Conservation (phyloP, 441 rosid species). For the Macaranga tanarius region DNA sequence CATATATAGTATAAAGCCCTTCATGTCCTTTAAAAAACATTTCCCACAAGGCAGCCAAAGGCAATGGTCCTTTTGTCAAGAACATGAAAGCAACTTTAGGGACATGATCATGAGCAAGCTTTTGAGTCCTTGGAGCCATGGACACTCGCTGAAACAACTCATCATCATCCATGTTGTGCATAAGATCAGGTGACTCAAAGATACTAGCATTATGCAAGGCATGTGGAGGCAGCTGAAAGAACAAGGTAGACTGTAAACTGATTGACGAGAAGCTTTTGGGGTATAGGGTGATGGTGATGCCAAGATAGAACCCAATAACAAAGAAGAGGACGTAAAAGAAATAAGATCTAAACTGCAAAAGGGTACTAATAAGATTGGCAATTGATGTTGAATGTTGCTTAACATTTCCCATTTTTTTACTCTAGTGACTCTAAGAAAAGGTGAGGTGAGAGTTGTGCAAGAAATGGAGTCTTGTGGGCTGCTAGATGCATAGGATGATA, state of each 20-base stretch:
- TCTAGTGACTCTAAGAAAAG: background rate
- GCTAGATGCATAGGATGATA: too few species aligned
- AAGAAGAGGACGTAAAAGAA: slow-evolving; percentile 23
- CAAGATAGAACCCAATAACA: slow-evolving; percentile 31
- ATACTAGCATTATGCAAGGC: slow-evolving; percentile 6
- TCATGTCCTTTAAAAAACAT: slow-evolving; percentile 35
- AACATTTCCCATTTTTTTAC: slow-evolving; percentile 16
- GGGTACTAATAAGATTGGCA: slow-evolving; percentile 8
- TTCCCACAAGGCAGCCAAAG: slow-evolving; percentile 38
- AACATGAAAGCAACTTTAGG: slow-evolving; percentile 77
- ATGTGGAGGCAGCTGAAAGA: background rate
- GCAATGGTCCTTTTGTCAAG: slow-evolving; percentile 35
- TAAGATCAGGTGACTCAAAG: slow-evolving; percentile 29
- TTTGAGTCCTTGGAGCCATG: slow-evolving; percentile 48
- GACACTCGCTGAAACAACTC: slow-evolving; percentile 74
- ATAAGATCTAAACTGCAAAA: background rate
- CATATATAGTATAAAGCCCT: slow-evolving; percentile 36
- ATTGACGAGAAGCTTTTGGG: slow-evolving; percentile 11
- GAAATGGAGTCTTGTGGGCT: background rate
- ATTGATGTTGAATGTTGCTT: background rate
- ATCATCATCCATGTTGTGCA: slow-evolving; percentile 55
- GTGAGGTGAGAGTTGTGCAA: background rate
- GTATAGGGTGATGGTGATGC: slow-evolving; percentile 15
- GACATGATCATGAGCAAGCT: slow-evolving; percentile 43
- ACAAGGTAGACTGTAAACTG: background rate